Evolutionary conservation across 345 rosid genomes (phyloP), one percentile per base, ranked within the genome.

Genomic region (Punica granatum): DNA sequence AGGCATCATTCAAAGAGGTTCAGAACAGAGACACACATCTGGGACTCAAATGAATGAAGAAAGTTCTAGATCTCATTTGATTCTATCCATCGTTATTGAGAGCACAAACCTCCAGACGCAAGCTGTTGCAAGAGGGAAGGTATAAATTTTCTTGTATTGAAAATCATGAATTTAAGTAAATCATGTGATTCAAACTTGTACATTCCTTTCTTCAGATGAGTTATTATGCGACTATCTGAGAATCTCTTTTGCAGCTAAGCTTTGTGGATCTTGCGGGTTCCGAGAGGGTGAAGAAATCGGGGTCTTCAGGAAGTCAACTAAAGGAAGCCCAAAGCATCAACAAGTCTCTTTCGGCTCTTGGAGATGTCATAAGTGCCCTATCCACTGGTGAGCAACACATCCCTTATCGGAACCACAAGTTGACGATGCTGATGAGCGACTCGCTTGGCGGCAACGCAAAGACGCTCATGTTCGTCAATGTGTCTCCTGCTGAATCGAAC

Each of bases 201-300:
- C 26, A 12, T 30, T 66, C 32, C 10, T 21, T n/a, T 18, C 0
- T 62, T 60, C 23, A 16, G 15, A 14, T 18, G 53, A 0, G 5
- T 48, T 16, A 13, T 48, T 18, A 60, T 42, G 63, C 74, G 49
- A 56, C 56, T 26, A 62, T 33, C 56, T 16, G 14, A 41, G 25
- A 18, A 48, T 7, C 9, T 49, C 12, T 71, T 18, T 51, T 81
- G 82, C 89, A 90, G 98, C 63, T 93, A 73, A 93, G 98, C 76
- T 93, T 93, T 81, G 98, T 90, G 56, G 98, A 93, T 71, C 97
- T 93, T 72, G 97, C 99, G 59, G 99, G 99, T 67, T 94, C 97
- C 0, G 99, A 94, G 79, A 87, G 97, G 71, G 79, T 93, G 19
- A 93, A 93, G 72, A 93, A 93, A 72, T 93, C 97, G 0, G 96